phyloP scores from a whole-genome alignment of 345 rosid species.

The Arabis alpina region DNA sequence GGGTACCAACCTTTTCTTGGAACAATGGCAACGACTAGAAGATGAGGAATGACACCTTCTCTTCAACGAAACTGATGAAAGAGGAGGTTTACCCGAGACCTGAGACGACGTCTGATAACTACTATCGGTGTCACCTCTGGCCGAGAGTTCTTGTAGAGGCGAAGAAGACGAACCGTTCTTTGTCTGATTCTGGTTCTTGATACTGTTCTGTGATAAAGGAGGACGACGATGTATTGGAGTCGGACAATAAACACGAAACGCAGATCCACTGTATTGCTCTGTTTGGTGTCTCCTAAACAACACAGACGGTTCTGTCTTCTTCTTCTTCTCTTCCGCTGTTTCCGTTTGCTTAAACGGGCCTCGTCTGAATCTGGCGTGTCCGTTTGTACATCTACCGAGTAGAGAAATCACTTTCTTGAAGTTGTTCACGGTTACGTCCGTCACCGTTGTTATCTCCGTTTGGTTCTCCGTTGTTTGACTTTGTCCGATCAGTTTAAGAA shows the following conservation, averaged over 20 bases:
- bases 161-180: slow-evolving; percentile 36
- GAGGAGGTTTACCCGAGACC: slow-evolving; percentile 65
- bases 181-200: slow-evolving; percentile 26
- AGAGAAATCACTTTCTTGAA: slow-evolving; percentile 79
- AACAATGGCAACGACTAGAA: slow-evolving; percentile 85
- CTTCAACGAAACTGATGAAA: slow-evolving; percentile 61
- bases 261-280: slow-evolving; percentile 48
- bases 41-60: slow-evolving; percentile 79
- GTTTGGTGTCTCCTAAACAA: slow-evolving; percentile 40
- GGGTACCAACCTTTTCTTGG: slow-evolving; percentile 74
- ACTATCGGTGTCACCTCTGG: slow-evolving; percentile 65
- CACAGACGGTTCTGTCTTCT: slow-evolving; percentile 20
- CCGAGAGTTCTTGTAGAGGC: neutral
- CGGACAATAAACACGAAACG: slow-evolving; percentile 74
- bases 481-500: slow-evolving; percentile 58
- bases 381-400: slow-evolving; percentile 70
- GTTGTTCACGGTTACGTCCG: slow-evolving; percentile 72
- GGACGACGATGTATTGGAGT: slow-evolving; percentile 71
- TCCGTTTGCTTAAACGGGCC: slow-evolving; percentile 19
- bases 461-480: slow-evolving; percentile 43
- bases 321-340: slow-evolving; percentile 22
- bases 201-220: slow-evolving; percentile 61
- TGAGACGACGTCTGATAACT: slow-evolving; percentile 63
- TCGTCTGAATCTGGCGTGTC: slow-evolving; percentile 91
- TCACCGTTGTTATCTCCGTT: slow-evolving; percentile 59